Evolutionary conservation across 306 rosid species (phyloP), one percentile per base, ranked within the genome.

Genomic region (Cucumis melo): DNA sequence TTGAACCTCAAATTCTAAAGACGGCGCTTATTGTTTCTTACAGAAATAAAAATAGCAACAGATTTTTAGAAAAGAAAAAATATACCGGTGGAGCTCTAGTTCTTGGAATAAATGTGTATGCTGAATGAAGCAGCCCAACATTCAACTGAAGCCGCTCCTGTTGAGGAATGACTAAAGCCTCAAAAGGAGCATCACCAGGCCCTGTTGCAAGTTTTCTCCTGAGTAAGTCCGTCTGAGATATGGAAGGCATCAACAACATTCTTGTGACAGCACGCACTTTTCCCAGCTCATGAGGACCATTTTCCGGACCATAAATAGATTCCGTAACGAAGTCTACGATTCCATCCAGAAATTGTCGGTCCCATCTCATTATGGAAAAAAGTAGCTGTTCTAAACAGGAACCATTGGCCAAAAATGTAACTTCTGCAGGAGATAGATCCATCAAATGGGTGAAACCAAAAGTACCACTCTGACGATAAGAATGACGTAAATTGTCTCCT

Each of bases 31-130:
- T 41, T 20, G 55, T 67, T 41, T 67, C 36, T 12, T 67, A 13
- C 7, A 62, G 8, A 42, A 41, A 21, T 10, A 68, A 14, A 48
- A 72, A 50, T 44, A 54, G 78, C 32, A 74, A 79, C 66, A 70
- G 81, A 81, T 56, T 71, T 51, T 51, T 53, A 60, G 7, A 61
- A 75, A 46, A 72, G 48, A 1, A 51, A 1, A 16, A 5, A 89
- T 90, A 81, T 92, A 95, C 99, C 8, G 97, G 98, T 34, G 99
- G 98, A 72, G 99, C 97, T 87, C 99, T 89, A 81, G 85, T 78
- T 75, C 80, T 87, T 24, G 99, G 97, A 82, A 95, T 95, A 86
- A 86, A 89, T 77, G 97, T 77, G 85, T 92, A 95, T 71, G 96
- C 78, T 34, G 99, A 87, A 84, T 91, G 96, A 77, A 95, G 92